phyloP scores from a whole-genome alignment of 352 stramenopile genomes.

The Pythium chondricola region DNA sequence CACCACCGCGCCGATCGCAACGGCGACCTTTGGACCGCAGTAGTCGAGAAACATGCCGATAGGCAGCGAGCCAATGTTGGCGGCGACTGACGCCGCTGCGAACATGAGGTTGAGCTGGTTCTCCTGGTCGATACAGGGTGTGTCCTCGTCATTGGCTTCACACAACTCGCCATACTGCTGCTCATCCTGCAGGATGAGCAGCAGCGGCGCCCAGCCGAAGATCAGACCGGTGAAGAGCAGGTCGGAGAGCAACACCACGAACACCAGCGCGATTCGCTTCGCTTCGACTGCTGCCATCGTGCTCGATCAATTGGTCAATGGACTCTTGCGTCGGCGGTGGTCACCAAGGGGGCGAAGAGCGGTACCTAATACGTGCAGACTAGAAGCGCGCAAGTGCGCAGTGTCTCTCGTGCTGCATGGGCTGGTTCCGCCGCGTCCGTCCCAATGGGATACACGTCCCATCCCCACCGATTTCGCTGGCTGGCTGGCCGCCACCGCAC shows the following conservation, averaged over 20 bases:
- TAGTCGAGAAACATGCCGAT: slow-evolving; percentile 78
- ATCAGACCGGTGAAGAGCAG: slow-evolving; percentile 81
- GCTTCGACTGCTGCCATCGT: slow-evolving; percentile 8
- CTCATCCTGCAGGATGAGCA: slow-evolving; percentile 80
- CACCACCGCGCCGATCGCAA: slow-evolving; percentile 46
- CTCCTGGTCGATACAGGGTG: slow-evolving; percentile 62
- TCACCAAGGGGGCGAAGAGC: too few species aligned
- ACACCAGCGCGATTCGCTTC: slow-evolving; percentile 48
- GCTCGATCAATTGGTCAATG: too few species aligned
- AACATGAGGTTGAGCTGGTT: slow-evolving; percentile 88
- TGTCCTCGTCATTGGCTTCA: slow-evolving; percentile 15
- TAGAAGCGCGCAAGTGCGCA: too few species aligned
- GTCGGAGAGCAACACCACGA: slow-evolving; percentile 64
- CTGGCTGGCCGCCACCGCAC: too few species aligned
- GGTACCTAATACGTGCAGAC: too few species aligned
- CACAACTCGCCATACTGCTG: slow-evolving; percentile 78
- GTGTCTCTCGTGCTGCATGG: too few species aligned
- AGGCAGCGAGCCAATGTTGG: slow-evolving; percentile 70
- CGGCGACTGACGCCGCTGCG: slow-evolving; percentile 66
- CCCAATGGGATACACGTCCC: too few species aligned
- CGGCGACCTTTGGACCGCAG: slow-evolving; percentile 38
- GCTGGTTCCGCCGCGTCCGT: too few species aligned
- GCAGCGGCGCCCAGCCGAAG: slow-evolving; percentile 82
- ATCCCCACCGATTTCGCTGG: too few species aligned
- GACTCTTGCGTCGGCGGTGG: too few species aligned